Conservation (phyloP, 345 rosid species). For the Excoecaria agallocha region DNA sequence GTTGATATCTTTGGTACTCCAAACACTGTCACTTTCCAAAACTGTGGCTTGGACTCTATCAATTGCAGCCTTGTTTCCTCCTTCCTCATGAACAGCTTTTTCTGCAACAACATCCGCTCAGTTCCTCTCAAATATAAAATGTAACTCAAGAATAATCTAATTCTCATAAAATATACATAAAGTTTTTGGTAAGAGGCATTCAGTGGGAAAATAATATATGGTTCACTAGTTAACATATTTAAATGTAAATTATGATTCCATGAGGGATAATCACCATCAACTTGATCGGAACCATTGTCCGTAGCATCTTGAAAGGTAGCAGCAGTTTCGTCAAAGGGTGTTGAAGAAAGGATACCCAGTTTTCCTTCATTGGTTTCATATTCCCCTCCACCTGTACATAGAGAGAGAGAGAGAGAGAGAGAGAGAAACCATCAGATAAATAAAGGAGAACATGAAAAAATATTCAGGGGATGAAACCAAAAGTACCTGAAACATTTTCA, state of each 20-base stretch:
- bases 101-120: slow-evolving; percentile 20
- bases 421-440: slow-evolving; percentile 5
- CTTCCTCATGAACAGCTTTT: slow-evolving; percentile 22
- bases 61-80: slow-evolving; percentile 21
- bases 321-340: slow-evolving; percentile 29
- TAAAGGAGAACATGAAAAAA: background rate
- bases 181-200: background rate
- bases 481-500: slow-evolving; percentile 43
- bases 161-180: background rate
- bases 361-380: slow-evolving; percentile 44
- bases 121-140: background rate
- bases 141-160: background rate
- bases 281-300: slow-evolving; percentile 19
- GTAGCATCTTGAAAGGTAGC: slow-evolving; percentile 27
- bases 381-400: slow-evolving; percentile 32
- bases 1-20: slow-evolving; percentile 20
- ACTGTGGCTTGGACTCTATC: slow-evolving; percentile 9
- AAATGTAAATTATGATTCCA: slow-evolving; percentile 18
- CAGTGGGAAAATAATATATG: background rate
- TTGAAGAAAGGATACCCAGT: slow-evolving; percentile 26
- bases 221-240: slow-evolving; percentile 26
- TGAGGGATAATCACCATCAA: slow-evolving; percentile 14
- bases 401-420: slow-evolving; percentile 2
- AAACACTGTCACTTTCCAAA: slow-evolving; percentile 14
- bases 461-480: background rate